Evolutionary conservation across 2,329 filamentous ascomycete genomes (phyloP).

Genomic region (Chaetomium strumarium): DNA sequence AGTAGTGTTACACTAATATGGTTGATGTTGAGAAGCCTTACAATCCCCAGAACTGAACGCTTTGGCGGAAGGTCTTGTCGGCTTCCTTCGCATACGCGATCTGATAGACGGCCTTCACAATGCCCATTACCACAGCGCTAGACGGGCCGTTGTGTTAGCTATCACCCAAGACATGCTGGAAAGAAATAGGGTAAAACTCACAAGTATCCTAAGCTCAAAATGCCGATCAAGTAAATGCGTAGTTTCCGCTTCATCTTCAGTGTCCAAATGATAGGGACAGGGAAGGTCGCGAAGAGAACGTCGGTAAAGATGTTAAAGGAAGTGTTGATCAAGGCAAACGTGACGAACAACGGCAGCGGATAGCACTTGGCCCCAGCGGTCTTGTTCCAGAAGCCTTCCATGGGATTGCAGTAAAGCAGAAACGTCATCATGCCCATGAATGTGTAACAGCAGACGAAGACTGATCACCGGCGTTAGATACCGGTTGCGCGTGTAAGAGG

Average conservation of each 20-base stretch:
- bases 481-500: neutral
- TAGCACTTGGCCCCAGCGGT: constrained; percentile 19
- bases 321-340: constrained; percentile 36
- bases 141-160: neutral
- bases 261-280: constrained; percentile 37
- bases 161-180: too few species aligned
- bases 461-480: constrained; percentile 1
- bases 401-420: constrained; percentile 23
- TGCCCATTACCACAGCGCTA: constrained; percentile 36
- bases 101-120: constrained; percentile 35
- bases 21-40: constrained; percentile 18
- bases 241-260: constrained; percentile 36
- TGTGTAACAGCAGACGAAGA: constrained; percentile 22
- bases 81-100: constrained; percentile 29
- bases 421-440: constrained; percentile 23
- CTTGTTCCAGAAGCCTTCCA: constrained; percentile 23
- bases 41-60: constrained; percentile 32
- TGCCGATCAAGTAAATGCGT: constrained; percentile 35
- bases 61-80: constrained; percentile 31
- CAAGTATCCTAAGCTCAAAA: constrained; percentile 40
- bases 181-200: constrained; percentile 17
- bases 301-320: constrained; percentile 40
- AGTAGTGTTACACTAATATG: neutral
- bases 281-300: constrained; percentile 37
- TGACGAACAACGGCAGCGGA: constrained; percentile 25